These are phyloP conservation scores for Eleusine coracana DNA, from an alignment of 176 grass and related monocot species.

Conservation along the genomic window DNA sequence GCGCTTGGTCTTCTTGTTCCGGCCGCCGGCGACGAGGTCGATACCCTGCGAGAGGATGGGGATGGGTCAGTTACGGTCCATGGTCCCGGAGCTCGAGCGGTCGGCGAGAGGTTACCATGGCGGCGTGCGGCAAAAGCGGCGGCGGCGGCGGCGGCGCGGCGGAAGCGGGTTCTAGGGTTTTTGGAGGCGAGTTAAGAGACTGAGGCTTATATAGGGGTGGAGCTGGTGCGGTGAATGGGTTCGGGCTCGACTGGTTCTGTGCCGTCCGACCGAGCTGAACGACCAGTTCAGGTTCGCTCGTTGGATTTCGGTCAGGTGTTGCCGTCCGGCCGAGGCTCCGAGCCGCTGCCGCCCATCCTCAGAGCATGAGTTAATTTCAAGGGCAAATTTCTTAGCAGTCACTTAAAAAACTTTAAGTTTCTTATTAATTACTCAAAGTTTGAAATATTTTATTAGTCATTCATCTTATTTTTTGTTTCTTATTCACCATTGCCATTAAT, in stretches of 20 bases:
- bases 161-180: constrained; percentile 61
- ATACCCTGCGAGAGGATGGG: constrained; percentile 38
- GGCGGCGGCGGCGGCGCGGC: constrained; percentile 28
- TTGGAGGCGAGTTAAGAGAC: constrained; percentile 35
- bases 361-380: neutral
- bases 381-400: no score
- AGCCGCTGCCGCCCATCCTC: neutral
- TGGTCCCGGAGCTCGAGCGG: neutral
- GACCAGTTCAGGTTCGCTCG: neutral
- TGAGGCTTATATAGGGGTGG: constrained; percentile 44
- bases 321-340: neutral
- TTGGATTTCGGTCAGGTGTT: no score
- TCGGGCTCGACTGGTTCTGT: neutral
- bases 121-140: constrained; percentile 22
- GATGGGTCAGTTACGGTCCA: neutral
- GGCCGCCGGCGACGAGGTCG: constrained; percentile 57
- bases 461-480: no score
- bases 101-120: constrained; percentile 49
- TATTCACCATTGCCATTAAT: no score
- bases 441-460: no score
- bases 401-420: no score
- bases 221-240: constrained; percentile 23
- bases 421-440: no score
- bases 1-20: constrained; percentile 68
- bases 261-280: neutral